Conservation (phyloP, 2,329 filamentous ascomycete species). For the Chaetomium olivaceum region DNA sequence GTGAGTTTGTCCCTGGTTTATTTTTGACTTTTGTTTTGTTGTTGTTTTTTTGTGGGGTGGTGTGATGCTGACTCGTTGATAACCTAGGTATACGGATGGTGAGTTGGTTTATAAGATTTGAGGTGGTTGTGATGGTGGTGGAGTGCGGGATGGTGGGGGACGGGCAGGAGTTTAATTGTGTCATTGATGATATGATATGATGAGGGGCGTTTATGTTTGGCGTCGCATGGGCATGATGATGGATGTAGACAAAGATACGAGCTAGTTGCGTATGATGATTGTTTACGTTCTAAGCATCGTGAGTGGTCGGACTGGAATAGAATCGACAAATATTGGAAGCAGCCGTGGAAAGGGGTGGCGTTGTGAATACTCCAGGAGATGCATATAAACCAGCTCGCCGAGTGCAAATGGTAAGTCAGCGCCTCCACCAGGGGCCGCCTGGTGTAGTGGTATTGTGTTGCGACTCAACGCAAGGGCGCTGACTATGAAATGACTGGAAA, state of each 20-base stretch:
- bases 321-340: neutral
- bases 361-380: neutral
- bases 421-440: neutral
- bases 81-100: constrained; percentile 57
- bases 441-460: constrained; percentile 5
- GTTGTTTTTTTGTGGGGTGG: no score
- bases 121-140: neutral
- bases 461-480: constrained; percentile 8
- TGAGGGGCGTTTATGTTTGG: constrained; percentile 6
- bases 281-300: neutral
- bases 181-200: neutral
- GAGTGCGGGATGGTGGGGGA: neutral
- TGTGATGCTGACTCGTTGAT: constrained; percentile 21
- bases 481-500: neutral
- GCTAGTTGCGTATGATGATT: neutral
- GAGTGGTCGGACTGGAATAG: neutral
- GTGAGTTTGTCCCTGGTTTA: constrained; percentile 55
- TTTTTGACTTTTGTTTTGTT: neutral
- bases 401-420: neutral
- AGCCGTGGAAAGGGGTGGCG: neutral
- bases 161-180: neutral
- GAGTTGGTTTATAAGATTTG: constrained; percentile 71
- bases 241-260: constrained; percentile 1
- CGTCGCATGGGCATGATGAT: constrained; percentile 8
- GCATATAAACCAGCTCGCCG: neutral